Base-by-base conservation (phyloP, 495 filamentous ascomycete species). In the Hypoxylon intermedium region DNA sequence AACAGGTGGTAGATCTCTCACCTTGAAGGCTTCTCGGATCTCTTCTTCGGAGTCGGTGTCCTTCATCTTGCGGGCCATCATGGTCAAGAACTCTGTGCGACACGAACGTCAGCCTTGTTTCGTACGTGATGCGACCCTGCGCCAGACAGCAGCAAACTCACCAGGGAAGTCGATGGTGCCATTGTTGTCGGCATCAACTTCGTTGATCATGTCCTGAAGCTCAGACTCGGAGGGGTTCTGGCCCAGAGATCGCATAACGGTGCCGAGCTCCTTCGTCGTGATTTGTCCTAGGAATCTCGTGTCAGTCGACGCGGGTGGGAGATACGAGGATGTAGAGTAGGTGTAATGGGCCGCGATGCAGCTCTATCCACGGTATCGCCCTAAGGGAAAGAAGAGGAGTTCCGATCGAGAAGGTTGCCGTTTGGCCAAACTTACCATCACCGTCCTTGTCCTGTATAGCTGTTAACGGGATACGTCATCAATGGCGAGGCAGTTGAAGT, bases 11-110 rank as follows among this genome's bases (percentile, higher is more conserved):
- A 0, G 6, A 9, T 15, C 11, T 53, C 69, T 28, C 28, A 81
- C 75, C 74, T 80, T 82, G 74, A 82, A 82, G 1, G 80, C 91
- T 75, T 96, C 91, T 67, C 95, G 90, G 72, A 98, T 98, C 77
- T 98, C 94, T 82, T 98, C 95, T 81, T 98, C 95, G 45, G 93
- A 97, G 71, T 98, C 94, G 66, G 95, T 98, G 71, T 98, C 95
- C 85, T 98, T 98, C 95, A 98, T 98, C 82, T 98, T 98, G 70
- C 95, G 87, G 49, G 95, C 94, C 94, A 98, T 98, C 95, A 98
- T 98, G 57, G 94, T 98, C 53, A 98, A 84, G 81, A 98, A 98
- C 67, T 98, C 94, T 97, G 68, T 51, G 53, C 49, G 53, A 62
- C 63, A 24, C 13, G 12, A 24, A 54, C 23, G 69, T 77, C 58